Evolutionary conservation across 2,329 filamentous ascomycete genomes (phyloP).

Genomic region (Claviceps sp.): DNA sequence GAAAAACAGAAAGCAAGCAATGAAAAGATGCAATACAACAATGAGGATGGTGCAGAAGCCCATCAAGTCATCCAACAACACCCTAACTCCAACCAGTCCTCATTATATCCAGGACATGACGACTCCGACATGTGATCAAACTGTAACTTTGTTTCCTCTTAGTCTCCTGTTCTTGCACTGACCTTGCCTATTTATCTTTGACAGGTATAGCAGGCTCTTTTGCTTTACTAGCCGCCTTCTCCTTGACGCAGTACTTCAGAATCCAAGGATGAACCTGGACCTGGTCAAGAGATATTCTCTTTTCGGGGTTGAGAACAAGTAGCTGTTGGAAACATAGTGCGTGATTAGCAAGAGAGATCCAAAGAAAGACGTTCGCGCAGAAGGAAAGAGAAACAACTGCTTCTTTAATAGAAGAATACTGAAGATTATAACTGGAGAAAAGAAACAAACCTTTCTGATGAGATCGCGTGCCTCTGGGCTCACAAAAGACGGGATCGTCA

Average conservation of each 20-base stretch:
- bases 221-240: conserved; percentile 39
- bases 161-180: background rate
- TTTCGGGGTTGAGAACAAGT: conserved; percentile 84
- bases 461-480: conserved; percentile 82
- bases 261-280: conserved; percentile 93
- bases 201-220: conserved; percentile 21
- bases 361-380: background rate
- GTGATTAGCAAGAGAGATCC: conserved; percentile 12
- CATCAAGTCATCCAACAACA: conserved; percentile 4
- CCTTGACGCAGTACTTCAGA: conserved; percentile 75
- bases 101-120: conserved; percentile 2
- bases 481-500: conserved; percentile 83
- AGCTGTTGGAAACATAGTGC: conserved; percentile 37
- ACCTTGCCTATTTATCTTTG: conserved; percentile 8
- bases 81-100: conserved; percentile 5
- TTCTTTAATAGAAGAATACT: no score
- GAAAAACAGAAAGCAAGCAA: background rate
- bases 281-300: conserved; percentile 79
- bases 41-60: background rate
- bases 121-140: conserved; percentile 5
- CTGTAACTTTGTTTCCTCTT: conserved; percentile 3
- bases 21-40: background rate
- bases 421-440: background rate
- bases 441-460: conserved; percentile 63
- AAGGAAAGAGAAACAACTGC: no score